Base-by-base conservation (phyloP, 2,329 filamentous ascomycete species). In the Pseudogymnoascus sp. region DNA sequence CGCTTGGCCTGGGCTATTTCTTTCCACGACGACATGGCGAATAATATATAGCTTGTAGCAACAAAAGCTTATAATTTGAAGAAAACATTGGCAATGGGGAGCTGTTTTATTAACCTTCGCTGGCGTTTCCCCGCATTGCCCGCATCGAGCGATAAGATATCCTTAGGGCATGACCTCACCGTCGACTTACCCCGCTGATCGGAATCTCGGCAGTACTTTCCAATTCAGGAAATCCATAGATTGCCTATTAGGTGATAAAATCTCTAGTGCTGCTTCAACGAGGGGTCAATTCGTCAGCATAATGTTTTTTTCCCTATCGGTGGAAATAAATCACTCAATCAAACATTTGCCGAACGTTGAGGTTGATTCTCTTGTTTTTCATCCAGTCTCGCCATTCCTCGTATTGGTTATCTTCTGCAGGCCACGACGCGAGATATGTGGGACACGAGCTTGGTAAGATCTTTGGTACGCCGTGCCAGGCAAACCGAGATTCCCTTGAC, bases 391-490 rank as follows among this genome's bases (percentile, higher is more conserved):
- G 83, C 91, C 92, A 97, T 42, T 80, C 79, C 61, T 85, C 80
- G 23, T 68, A 60, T 71, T 77, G 45, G 77, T 74, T 3, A 79
- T 29, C 64, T 34, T 65, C 64, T 8, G 75, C 79, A 7, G 93
- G 93, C 93, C 93, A 97, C 45, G 88, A 78, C 64, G 80, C 77
- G 60, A 97, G 75, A 75, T 87, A 89, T 0, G 77, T 77, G 0
- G 93, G 93, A 75, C 93, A 97, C 0, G 91, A 96, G 0, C 78
- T 84, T 57, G 85, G 82, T 37, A 97, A 72, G 11, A 97, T 88
- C 73, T 93, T 95, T 5, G 95, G 93, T 11, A 97, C 92, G 11
- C 90, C 93, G 77, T 97, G 95, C 93, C 93, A 97, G 1, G 93
- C 93, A 75, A 91, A 96, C 47, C 95, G 82, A 3, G 90, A 88